Percentiles rank a stretch among this genome's conserved stretches.
These are phyloP conservation scores for Vaccinium vitisidaea DNA, from an alignment of 148 eudicot genomes.

Conservation along the genomic window DNA sequence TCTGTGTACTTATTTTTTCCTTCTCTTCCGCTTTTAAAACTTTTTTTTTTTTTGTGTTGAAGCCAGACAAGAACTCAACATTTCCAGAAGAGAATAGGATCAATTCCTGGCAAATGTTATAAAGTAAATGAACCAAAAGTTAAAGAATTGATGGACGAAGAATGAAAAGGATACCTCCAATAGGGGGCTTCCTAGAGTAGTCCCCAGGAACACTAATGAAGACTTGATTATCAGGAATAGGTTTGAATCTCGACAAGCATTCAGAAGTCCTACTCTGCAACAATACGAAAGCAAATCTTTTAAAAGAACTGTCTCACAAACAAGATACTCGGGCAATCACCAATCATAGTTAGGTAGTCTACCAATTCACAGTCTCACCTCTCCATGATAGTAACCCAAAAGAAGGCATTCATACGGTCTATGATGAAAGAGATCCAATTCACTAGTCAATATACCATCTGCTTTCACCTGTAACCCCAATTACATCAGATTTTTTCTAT, in stretches of 20 bases:
- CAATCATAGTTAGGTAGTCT: constrained; percentile 4
- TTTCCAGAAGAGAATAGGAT: background rate
- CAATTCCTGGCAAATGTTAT: background rate
- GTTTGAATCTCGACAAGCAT: constrained; percentile 22
- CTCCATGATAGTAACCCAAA: constrained; percentile 51
- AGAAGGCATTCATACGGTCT: constrained; percentile 97
- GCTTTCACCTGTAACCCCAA: constrained; percentile 62
- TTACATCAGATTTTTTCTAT: background rate
- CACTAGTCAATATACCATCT: constrained; percentile 76
- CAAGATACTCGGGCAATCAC: background rate
- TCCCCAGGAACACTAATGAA: constrained; percentile 86
- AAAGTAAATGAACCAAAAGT: background rate
- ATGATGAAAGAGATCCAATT: constrained; percentile 90
- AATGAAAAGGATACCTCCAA: constrained; percentile 59
- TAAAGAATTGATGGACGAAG: background rate
- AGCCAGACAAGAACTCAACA: background rate
- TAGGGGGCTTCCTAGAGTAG: constrained; percentile 93
- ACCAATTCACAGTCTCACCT: constrained; percentile 32
- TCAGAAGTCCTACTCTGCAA: constrained; percentile 48
- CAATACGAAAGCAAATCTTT: background rate
- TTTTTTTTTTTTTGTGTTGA: background rate
- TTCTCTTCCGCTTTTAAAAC: background rate
- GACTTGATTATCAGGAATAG: constrained; percentile 57
- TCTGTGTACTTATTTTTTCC: background rate
- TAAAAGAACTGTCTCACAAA: background rate